A percentile compares a stretch with the other conserved stretches of the same genome.
Evolutionary conservation across 768 basidiomycete genomes (phyloP).

Genomic region (Hydnomerulius pinastri): DNA sequence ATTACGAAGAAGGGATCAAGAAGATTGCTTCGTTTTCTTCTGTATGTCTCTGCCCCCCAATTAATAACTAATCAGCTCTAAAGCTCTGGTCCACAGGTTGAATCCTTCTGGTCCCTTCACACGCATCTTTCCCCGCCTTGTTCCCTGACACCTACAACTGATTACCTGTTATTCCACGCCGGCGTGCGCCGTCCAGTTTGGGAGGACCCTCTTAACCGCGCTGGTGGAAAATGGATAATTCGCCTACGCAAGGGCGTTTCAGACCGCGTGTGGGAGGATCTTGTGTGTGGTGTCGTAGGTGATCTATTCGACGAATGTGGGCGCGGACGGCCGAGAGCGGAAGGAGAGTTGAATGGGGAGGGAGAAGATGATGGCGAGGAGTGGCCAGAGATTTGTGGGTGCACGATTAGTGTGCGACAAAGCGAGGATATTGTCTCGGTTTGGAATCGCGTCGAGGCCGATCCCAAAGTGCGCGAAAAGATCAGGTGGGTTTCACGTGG

Average conservation of each 20-base stretch:
- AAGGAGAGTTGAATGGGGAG: constrained; percentile 38
- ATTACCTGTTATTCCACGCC: constrained; percentile 90
- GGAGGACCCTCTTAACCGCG: constrained; percentile 89
- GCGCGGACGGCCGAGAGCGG: constrained; percentile 29
- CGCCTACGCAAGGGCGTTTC: constrained; percentile 89
- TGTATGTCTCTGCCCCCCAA: constrained; percentile 42
- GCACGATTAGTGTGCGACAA: constrained; percentile 91
- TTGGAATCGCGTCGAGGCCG: constrained; percentile 87
- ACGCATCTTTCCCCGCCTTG: constrained; percentile 90
- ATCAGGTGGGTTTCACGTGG: constrained; percentile 68
- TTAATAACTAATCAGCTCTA: constrained; percentile 4
- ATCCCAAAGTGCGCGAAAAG: constrained; percentile 73
- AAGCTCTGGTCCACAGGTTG: constrained; percentile 55
- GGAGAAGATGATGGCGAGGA: constrained; percentile 41
- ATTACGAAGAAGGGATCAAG: constrained; percentile 95
- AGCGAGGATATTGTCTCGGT: constrained; percentile 92
- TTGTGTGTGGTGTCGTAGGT: constrained; percentile 83
- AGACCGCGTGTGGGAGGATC: constrained; percentile 90
- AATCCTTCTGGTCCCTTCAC: constrained; percentile 95
- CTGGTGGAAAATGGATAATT: constrained; percentile 95
- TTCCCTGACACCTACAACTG: constrained; percentile 82
- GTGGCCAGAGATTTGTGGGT: constrained; percentile 88
- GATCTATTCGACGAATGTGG: constrained; percentile 82
- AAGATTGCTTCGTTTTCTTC: constrained; percentile 89
- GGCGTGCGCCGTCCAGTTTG: constrained; percentile 88